Base-by-base conservation (phyloP, 441 rosid species). In the Corymbia citriodora region DNA sequence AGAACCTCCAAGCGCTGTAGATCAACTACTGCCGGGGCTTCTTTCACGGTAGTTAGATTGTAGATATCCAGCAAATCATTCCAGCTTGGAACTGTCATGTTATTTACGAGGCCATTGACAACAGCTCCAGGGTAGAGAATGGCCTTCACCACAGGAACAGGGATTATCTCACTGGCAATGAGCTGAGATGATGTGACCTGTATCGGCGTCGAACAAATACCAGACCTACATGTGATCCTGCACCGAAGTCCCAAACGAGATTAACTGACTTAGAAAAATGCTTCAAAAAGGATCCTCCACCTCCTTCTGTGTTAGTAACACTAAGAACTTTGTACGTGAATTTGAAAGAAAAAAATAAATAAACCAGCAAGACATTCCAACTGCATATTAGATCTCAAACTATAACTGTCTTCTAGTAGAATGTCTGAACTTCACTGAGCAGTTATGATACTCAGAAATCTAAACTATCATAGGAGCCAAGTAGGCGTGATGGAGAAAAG, bases 111-210 rank as follows among this genome's bases (percentile, higher is more conserved):
- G 88, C 96, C 96, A 89, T 95, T 92, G 50, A 91, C 94, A 88
- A 96, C 55, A n/a, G 99, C 99, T 90, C 99, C 99, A 65, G 99
- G 99, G 92, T 94, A 96, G 79, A 97, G 93, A 91, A 98, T 96
- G 87, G 94, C 95, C 94, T 98, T 96, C 87, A 97, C 94, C 72
- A 92, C 94, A 40, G 96, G 94, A 91, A 92, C 94, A 90, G 99
- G 99, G 93, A 98, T 95, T 89, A 98, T 94, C 88, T 98, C 99
- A 91, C 99, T 97, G 18, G 99, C 95, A 89, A 97, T 96, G 95
- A 98, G 93, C 94, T 98, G 98, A 85, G 99, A 98, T 19, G 99
- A 96, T 90, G 98, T 96, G 88, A 97, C 99, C 89, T 98, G 99
- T 90, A 98, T 94, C 19, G 99, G 99, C 1, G 99, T 92, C 13